Evolutionary conservation across 2,329 filamentous ascomycete genomes (phyloP).

Genomic region (Talaromyces sp.): DNA sequence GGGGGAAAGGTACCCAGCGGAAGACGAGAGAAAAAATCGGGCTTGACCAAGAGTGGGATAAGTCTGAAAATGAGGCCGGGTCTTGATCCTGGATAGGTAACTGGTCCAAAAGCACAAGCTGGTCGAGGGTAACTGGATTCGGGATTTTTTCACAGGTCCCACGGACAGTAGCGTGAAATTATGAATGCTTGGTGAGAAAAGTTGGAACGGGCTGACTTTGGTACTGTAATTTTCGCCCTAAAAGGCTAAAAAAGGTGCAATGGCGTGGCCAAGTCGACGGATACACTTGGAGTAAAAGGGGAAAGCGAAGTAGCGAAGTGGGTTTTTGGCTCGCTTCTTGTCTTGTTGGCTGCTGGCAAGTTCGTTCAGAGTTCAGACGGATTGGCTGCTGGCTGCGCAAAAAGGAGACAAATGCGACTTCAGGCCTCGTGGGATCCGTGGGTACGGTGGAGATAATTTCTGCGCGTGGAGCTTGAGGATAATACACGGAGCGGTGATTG

Average conservation of each 20-base stretch:
- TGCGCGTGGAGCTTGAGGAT: slow-evolving; percentile 24
- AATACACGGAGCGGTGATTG: slow-evolving; percentile 3
- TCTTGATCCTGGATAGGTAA: slow-evolving; percentile 9
- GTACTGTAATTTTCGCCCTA: slow-evolving; percentile 23
- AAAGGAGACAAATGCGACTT: slow-evolving; percentile 26
- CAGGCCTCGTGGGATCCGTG: slow-evolving; percentile 40
- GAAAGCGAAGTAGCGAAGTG: slow-evolving; percentile 24
- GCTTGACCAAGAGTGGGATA: slow-evolving; percentile 23
- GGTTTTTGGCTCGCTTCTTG: slow-evolving; percentile 20
- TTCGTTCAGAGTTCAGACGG: slow-evolving; percentile 11
- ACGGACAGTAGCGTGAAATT: slow-evolving; percentile 18
- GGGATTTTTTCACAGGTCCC: slow-evolving; percentile 16
- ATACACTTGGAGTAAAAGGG: slow-evolving; percentile 23
- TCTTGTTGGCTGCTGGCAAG: slow-evolving; percentile 1
- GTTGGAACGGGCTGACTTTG: slow-evolving; percentile 6
- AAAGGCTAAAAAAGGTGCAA: slow-evolving; percentile 25
- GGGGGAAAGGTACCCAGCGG: slow-evolving; percentile 33
- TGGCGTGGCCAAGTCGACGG: slow-evolving; percentile 23
- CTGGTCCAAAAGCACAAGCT: slow-evolving; percentile 5
- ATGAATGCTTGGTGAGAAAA: neutral
- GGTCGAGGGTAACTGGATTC: slow-evolving; percentile 15
- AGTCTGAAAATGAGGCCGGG: slow-evolving; percentile 5
- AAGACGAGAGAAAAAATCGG: slow-evolving; percentile 20
- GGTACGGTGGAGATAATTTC: slow-evolving; percentile 29
- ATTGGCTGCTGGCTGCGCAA: slow-evolving; percentile 1